These are phyloP conservation scores for Beauveria asiatica DNA, from an alignment of 2,329 filamentous ascomycete species.

Conservation along the genomic window DNA sequence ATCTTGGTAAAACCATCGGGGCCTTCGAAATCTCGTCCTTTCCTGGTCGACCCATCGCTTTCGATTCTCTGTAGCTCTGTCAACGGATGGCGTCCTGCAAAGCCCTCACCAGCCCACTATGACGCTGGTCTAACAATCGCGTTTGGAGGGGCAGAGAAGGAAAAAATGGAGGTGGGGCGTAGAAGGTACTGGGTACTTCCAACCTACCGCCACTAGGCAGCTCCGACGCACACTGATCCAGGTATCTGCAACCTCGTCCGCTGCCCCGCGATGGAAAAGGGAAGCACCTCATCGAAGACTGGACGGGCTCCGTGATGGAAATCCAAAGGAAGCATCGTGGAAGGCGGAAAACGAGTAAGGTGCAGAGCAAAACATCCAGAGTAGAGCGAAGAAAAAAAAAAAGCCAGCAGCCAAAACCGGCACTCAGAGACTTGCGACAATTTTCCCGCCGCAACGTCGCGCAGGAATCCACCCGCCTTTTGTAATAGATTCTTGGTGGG, in stretches of 20 bases:
- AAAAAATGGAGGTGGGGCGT: constrained; percentile 12
- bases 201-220: background rate
- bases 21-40: background rate
- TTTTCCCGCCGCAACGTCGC: background rate
- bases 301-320: background rate
- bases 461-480: constrained; percentile 1
- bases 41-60: background rate
- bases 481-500: background rate
- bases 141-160: constrained; percentile 13
- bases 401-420: background rate
- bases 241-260: constrained; percentile 16
- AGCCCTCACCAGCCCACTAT: constrained; percentile 7
- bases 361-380: background rate
- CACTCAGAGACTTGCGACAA: background rate
- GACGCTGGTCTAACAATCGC: constrained; percentile 5
- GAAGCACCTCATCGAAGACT: constrained; percentile 5
- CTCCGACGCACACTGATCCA: background rate
- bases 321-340: background rate
- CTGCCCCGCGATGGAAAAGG: constrained; percentile 9
- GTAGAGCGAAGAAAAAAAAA: background rate
- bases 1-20: background rate
- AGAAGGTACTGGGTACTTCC: constrained; percentile 11
- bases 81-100: background rate
- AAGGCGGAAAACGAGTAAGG: background rate
- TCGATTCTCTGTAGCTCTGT: background rate